Percentiles rank a stretch among this genome's conserved stretches.
Conservation (phyloP, 2,329 filamentous ascomycete species). For the Neonectria punicea region DNA sequence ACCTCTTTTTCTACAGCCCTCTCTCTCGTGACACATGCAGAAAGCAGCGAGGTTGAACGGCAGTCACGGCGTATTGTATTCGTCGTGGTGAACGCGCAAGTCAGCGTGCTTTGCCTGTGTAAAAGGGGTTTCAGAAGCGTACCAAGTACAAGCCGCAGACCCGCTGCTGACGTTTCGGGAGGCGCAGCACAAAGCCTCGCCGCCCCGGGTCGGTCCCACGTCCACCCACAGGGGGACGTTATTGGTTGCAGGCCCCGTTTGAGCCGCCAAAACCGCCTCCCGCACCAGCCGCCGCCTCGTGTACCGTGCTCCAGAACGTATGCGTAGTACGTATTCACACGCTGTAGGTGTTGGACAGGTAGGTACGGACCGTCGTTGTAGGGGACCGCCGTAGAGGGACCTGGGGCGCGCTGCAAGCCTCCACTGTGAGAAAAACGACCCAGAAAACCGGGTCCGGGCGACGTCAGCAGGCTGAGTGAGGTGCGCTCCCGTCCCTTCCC, state of each 20-base stretch:
- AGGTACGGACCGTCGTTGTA: neutral
- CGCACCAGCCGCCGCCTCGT: conserved; percentile 1
- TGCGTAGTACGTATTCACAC: neutral
- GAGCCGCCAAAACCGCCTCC: conserved; percentile 1
- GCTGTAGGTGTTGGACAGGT: neutral
- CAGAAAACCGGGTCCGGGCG: conserved; percentile 35
- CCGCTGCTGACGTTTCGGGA: conserved; percentile 24
- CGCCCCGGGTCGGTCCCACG: neutral
- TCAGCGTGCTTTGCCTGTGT: neutral
- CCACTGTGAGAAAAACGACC: conserved; percentile 14
- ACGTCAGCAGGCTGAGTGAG: conserved; percentile 35
- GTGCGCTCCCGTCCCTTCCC: conserved; percentile 11
- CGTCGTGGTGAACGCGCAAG: neutral
- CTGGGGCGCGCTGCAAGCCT: neutral
- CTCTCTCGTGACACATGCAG: no score
- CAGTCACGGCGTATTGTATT: neutral
- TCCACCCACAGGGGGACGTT: neutral
- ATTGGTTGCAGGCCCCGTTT: neutral
- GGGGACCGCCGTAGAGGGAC: neutral
- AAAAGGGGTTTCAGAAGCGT: conserved; percentile 16
- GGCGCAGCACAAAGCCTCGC: conserved; percentile 18
- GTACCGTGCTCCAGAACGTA: neutral
- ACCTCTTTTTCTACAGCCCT: no score
- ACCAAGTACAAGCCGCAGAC: conserved; percentile 12
- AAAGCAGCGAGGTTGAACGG: neutral